Base-by-base conservation (phyloP, 805 yeast genomes). In the Kluyveromyces aestuarii region DNA sequence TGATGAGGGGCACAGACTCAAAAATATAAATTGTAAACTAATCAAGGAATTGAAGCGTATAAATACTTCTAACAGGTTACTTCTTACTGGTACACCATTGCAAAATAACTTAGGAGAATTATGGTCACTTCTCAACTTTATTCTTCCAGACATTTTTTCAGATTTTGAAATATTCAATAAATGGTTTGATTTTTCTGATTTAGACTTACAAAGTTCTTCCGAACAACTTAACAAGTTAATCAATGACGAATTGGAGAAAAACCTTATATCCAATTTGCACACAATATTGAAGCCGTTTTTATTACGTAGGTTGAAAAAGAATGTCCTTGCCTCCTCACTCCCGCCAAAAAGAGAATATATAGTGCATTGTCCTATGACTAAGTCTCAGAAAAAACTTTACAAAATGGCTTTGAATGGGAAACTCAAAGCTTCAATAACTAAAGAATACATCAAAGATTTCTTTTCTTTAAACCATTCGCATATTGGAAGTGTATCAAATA, bases 1-100 rank as follows among this genome's bases (percentile, higher is more conserved):
- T 17, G 99, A 91, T 65, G 99, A 91, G 66, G 99, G 98, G 7
- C 99, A 91, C 65, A 72, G 99, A 38, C 71, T 91, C 55, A 93
- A 91, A 60, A 91, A 91, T 62, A 75, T 82, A 53, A 80, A 90
- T 56, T 87, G 96, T 64, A 71, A 80, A 55, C 71, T 91, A 51
- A 82, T 91, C 46, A 75, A 75, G 47, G 81, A 81, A 51, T 73
- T 91, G 55, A 90, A 87, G 58, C 75, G 74, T 53, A 73, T 87
- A 37, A 65, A 69, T 19, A 81, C 84, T 0, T 72, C 79, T 1
- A 91, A 91, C 60, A 71, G 96, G 52, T 70, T 91, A 43, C 69
- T 91, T 27, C 69, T 91, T 13, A 91, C 99, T 0, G 99, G 99
- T n/a, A 91, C 99, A 0, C 98, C 99, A 0, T 71, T 91, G 46